These are phyloP conservation scores for Oemleria cerasiformis DNA, from an alignment of 306 rosid genomes.

Conservation along the genomic window DNA sequence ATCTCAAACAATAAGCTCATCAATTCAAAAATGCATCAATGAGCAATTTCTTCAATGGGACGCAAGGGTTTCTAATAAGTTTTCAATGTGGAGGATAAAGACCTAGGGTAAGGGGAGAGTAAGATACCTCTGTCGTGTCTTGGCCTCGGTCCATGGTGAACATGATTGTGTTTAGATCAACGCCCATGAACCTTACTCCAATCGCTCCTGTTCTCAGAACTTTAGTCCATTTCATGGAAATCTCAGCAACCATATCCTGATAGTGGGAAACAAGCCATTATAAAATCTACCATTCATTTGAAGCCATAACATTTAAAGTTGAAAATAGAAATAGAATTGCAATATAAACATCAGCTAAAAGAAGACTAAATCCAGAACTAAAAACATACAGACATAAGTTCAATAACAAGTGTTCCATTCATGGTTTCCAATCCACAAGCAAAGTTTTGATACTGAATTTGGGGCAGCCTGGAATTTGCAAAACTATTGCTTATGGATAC, in stretches of 20 bases:
- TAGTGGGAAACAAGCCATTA: conserved; percentile 9
- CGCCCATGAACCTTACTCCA: conserved; percentile 65
- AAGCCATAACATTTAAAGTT: conserved; percentile 5
- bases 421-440: neutral
- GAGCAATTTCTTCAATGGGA: neutral
- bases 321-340: conserved; percentile 10
- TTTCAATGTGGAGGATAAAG: neutral
- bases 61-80: neutral
- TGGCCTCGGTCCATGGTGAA: conserved; percentile 71
- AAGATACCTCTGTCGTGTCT: conserved; percentile 65
- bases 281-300: neutral
- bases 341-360: neutral
- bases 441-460: neutral
- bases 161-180: conserved; percentile 88
- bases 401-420: neutral
- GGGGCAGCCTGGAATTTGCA: neutral
- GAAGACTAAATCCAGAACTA: neutral
- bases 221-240: conserved; percentile 81
- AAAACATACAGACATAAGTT: neutral
- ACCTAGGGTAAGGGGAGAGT: neutral
- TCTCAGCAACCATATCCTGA: conserved; percentile 70
- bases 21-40: neutral
- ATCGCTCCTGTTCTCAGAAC: conserved; percentile 76
- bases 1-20: neutral
- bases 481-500: neutral